Evolutionary conservation across 1,139 yeast genomes (phyloP), one percentile per base, ranked within the genome.

Genomic region (Kodamaea fungicola): DNA sequence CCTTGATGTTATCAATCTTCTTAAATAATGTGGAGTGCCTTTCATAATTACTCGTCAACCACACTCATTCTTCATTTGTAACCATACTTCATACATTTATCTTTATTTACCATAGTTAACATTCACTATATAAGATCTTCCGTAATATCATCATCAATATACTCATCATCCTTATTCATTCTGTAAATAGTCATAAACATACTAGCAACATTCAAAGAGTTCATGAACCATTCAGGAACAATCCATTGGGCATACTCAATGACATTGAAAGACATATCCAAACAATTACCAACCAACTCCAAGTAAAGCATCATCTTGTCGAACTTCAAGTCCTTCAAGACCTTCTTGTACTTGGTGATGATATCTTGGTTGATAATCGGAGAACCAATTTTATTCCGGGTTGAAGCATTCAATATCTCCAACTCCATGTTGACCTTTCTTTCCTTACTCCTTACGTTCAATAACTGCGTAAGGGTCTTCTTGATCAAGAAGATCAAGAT

Each of bases 81-180:
- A n/a, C n/a, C n/a, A n/a, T n/a, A n/a, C n/a, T n/a, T n/a, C n/a
- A n/a, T n/a, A n/a, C n/a, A n/a, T n/a, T 7, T 25, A 25, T 7
- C 25, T 22, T n/a, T n/a, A n/a, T n/a, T n/a, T n/a, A n/a, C n/a
- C n/a, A n/a, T n/a, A n/a, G n/a, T n/a, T 24, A 9, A 24, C 27
- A 9, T 10, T 9, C 27, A 9, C 27, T 48, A 67, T 45, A 70
- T 61, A 43, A 71, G 56, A 41, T 71, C 76, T 39, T 70, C 74
- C 13, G 71, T 58, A 9, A 71, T 64, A 44, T 70, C 75, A 49
- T 70, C 76, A 48, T 71, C 76, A 26, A 62, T 47, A 44, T 71
- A 71, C 52, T 71, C 76, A 43, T 71, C 76, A 46, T 71, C 76
- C 51, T 71, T 71, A 54, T 70, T 71, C 76, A 71, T 71, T 58